Evolutionary conservation across 140 eudicot species (phyloP), one percentile per base, ranked within the genome.

Genomic region (Erigeron philadelphicus): DNA sequence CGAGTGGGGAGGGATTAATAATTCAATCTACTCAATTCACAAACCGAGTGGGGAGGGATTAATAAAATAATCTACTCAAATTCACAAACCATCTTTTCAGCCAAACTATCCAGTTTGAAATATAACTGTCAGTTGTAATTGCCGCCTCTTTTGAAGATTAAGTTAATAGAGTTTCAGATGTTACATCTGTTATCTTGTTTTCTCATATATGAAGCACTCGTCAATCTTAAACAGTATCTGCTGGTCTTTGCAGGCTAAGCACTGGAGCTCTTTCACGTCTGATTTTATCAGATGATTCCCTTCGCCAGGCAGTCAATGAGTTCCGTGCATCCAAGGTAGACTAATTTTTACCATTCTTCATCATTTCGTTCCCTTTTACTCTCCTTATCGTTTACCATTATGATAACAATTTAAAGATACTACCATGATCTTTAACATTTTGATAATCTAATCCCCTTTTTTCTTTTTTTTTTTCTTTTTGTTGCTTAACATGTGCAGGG

Each of bases 231-330:
- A 9, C 17, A 3, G 17, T 52, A 15, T 54, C 58, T 67, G 11
- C 40, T n/a, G 8, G 41, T 49, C 11, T 49, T 72, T 75, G 76
- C 81, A 92, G 95, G 84, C 58, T 93, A 76, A 93, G 98, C 82
- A 89, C 96, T 11, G 95, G 98, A 66, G 93, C 87, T 70, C 80
- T 93, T 41, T 89, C 98, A 53, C 88, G 96, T 67, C 72, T 93
- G 80, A 84, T 93, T 63, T 81, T 93, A 56, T 93, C 96, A 1
- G 95, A 89, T 78, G 98, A 93, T 83, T 81, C 88, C 59, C 94
- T 93, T 70, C 81, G 96, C 55, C 64, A 81, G 84, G 96, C 86
- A 9, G 98, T 89, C 55, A 88, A 93, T 68, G 98, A 93, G 78
- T 76, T 83, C 58, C 85, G 96, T 66, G 66, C 83, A 57, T 75